phyloP scores from a whole-genome alignment of 2,329 filamentous ascomycete species.

The Aschersonia sp. region DNA sequence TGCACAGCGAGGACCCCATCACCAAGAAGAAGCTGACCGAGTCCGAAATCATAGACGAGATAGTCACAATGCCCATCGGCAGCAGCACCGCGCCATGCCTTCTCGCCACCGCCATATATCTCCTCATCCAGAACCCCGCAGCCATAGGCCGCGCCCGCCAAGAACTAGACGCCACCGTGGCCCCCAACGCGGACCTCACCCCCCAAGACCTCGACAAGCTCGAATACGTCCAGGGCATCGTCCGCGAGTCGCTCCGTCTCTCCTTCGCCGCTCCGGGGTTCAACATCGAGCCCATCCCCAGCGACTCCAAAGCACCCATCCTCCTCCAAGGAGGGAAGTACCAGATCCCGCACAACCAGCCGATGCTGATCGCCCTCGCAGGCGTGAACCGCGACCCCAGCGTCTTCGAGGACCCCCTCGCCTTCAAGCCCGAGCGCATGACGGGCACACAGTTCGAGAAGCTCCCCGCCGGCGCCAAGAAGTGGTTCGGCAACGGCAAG shows the following conservation, averaged over 20 bases:
- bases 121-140: slow-evolving; percentile 34
- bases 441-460: slow-evolving; percentile 26
- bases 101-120: slow-evolving; percentile 30
- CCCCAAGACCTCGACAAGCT: slow-evolving; percentile 35
- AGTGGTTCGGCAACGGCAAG: slow-evolving; percentile 38
- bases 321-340: slow-evolving; percentile 33
- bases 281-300: slow-evolving; percentile 33
- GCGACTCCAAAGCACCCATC: slow-evolving; percentile 26
- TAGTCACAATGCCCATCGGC: slow-evolving; percentile 52
- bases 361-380: slow-evolving; percentile 33
- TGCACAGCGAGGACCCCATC: slow-evolving; percentile 44
- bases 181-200: slow-evolving; percentile 24
- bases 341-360: slow-evolving; percentile 30
- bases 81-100: slow-evolving; percentile 33
- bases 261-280: slow-evolving; percentile 39
- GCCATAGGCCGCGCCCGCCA: slow-evolving; percentile 32
- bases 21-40: slow-evolving; percentile 44
- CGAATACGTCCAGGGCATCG: slow-evolving; percentile 36
- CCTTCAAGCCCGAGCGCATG: slow-evolving; percentile 34
- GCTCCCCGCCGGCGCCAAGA: slow-evolving; percentile 29
- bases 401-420: slow-evolving; percentile 31
- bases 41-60: slow-evolving; percentile 50
- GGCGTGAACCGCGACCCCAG: slow-evolving; percentile 34
- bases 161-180: slow-evolving; percentile 38
- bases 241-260: slow-evolving; percentile 40